Evolutionary conservation across 2,329 filamentous ascomycete species (phyloP), one percentile per base, ranked within the genome.

Genomic region (Neonectria faginata): DNA sequence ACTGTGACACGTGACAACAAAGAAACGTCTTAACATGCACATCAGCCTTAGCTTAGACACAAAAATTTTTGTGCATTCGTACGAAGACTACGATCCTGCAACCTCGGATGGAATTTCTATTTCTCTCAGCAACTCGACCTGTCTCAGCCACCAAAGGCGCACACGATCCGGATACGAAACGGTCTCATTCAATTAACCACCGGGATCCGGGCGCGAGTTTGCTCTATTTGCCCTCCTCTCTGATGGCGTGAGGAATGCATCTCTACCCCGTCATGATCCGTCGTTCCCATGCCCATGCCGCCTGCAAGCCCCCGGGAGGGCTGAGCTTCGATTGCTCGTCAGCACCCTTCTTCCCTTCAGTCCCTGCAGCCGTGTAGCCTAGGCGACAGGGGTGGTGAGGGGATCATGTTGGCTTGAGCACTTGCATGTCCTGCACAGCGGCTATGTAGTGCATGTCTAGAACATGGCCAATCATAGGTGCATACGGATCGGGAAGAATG

Each of bases 361-460:
- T 77, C 75, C 75, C 75, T 77, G 75, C 75, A 77, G 73, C 67
- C 66, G 65, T 66, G 63, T 58, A 51, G 64, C 61, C 67, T 60
- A 62, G 57, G 45, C 45, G 59, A 63, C 71, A 73, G 69, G 74
- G 72, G 57, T 75, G 64, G 65, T 62, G 65, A 69, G 65, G 67
- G 66, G 67, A 64, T 64, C 64, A 71, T 66, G 72, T 71, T 76
- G 75, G 76, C 72, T 77, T 75, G 77, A 79, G 75, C 77, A 79
- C 77, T 79, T 78, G 77, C 78, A 79, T 79, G 72, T 76, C 72
- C 77, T 78, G 77, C 77, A 78, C 75, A 79, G 78, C 78, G 78
- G 78, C 76, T 79, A 80, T 80, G 78, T 79, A 77, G 72, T 73
- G 71, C 69, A 71, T 69, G 73, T 76, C 73, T 75, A 72, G 76